phyloP scores from a whole-genome alignment of 2,329 filamentous ascomycete species.

The Verticillium longisporum region DNA sequence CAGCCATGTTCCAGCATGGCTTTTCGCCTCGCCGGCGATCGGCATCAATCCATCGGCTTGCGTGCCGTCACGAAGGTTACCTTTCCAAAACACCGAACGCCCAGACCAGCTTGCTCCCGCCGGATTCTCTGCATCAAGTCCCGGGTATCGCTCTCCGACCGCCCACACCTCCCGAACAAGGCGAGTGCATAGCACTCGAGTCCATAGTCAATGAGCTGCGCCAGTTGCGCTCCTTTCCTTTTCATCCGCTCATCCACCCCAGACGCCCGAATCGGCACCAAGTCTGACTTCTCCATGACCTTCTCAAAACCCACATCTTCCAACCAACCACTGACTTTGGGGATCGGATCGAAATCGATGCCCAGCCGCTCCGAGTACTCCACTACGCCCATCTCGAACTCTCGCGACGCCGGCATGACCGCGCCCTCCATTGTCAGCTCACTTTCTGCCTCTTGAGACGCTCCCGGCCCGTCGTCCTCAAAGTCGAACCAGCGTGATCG shows the following conservation, averaged over 20 bases:
- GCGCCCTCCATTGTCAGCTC: not conserved
- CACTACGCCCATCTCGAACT: constrained; percentile 24
- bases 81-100: not conserved
- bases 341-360: constrained; percentile 32
- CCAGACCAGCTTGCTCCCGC: not conserved
- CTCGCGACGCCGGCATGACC: constrained; percentile 15
- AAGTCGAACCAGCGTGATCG: constrained; percentile 32
- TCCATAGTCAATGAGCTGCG: constrained; percentile 29
- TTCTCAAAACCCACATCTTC: constrained; percentile 30
- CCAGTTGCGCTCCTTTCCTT: constrained; percentile 27
- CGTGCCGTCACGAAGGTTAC: constrained; percentile 9
- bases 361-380: constrained; percentile 19
- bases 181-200: constrained; percentile 24
- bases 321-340: constrained; percentile 25
- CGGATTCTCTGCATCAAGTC: constrained; percentile 22
- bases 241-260: constrained; percentile 29
- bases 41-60: constrained; percentile 6
- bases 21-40: not conserved
- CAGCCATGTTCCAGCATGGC: not conserved
- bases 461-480: constrained; percentile 19
- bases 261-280: constrained; percentile 32
- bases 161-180: constrained; percentile 23
- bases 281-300: constrained; percentile 31
- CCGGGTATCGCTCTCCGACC: constrained; percentile 23
- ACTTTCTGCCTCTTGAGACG: not conserved